phyloP scores from a whole-genome alignment of 129 eudicot genomes.

The Silybum marianum region DNA sequence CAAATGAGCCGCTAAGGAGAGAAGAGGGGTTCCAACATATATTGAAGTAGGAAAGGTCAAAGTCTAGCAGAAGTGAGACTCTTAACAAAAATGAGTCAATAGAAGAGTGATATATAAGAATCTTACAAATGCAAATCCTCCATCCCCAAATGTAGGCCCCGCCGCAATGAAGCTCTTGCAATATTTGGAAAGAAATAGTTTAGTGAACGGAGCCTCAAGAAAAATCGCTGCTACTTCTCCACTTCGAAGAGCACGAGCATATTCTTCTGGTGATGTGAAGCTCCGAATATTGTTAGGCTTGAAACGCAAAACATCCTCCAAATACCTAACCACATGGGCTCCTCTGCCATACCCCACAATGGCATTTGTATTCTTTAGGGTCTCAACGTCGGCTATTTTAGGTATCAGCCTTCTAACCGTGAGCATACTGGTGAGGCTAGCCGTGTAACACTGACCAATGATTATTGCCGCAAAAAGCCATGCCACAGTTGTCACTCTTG shows the following conservation, averaged over 20 bases:
- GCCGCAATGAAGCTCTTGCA: constrained; percentile 43
- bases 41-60: too few species aligned
- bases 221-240: constrained; percentile 48
- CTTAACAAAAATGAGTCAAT: neutral
- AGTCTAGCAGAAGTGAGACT: neutral
- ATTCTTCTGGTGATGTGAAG: constrained; percentile 37
- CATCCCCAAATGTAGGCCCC: constrained; percentile 46
- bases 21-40: too few species aligned
- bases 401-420: constrained; percentile 50
- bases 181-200: constrained; percentile 55
- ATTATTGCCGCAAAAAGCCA: constrained; percentile 59
- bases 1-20: too few species aligned
- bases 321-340: constrained; percentile 39
- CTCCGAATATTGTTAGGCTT: constrained; percentile 27
- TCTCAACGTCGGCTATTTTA: constrained; percentile 30
- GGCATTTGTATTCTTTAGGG: constrained; percentile 32
- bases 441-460: constrained; percentile 60
- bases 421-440: constrained; percentile 61
- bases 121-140: constrained; percentile 58
- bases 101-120: too few species aligned
- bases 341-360: constrained; percentile 40
- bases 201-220: constrained; percentile 46
- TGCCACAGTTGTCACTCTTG: constrained; percentile 42
- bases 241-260: constrained; percentile 37
- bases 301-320: constrained; percentile 40